Conservation (phyloP, 805 yeast species). For the Cyberlindnera lachancei region DNA sequence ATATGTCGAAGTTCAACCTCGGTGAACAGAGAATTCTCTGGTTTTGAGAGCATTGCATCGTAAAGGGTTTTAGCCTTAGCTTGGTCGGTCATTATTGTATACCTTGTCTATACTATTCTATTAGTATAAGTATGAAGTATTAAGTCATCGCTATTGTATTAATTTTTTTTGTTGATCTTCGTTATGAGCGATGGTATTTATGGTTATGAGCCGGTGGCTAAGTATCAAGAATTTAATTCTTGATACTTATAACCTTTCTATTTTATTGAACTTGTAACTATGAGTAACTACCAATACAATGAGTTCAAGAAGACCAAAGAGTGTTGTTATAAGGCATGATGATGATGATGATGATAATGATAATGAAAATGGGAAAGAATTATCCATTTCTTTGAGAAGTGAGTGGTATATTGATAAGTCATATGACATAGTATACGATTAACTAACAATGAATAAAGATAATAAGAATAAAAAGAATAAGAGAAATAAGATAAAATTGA, state of each 20-base stretch:
- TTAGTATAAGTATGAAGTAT: slow-evolving; percentile 1
- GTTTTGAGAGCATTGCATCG: slow-evolving; percentile 48
- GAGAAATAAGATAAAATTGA: slow-evolving; percentile 3
- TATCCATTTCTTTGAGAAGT: not conserved
- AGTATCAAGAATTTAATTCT: too few relatives aligned
- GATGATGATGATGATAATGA: slow-evolving; percentile 5
- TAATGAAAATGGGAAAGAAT: too few relatives aligned
- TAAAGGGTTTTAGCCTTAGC: slow-evolving; percentile 38
- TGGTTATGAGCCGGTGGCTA: too few relatives aligned
- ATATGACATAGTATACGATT: not conserved
- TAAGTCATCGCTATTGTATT: not conserved
- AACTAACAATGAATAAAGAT: not conserved
- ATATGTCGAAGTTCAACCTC: slow-evolving; percentile 62
- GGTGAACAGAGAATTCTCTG: slow-evolving; percentile 43
- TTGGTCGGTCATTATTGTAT: slow-evolving; percentile 4
- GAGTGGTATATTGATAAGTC: slow-evolving; percentile 1
- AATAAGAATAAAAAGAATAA: slow-evolving; percentile 13
- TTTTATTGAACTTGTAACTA: too few relatives aligned
- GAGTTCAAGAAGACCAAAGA: slow-evolving; percentile 16
- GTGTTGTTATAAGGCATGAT: slow-evolving; percentile 8
- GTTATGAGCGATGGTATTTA: too few relatives aligned
- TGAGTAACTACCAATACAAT: too few relatives aligned
- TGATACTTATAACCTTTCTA: too few relatives aligned
- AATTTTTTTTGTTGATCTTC: too few relatives aligned
- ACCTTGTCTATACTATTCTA: too few relatives aligned